phyloP scores from a whole-genome alignment of 768 basidiomycete genomes.

The Fomitopsis pulvina region DNA sequence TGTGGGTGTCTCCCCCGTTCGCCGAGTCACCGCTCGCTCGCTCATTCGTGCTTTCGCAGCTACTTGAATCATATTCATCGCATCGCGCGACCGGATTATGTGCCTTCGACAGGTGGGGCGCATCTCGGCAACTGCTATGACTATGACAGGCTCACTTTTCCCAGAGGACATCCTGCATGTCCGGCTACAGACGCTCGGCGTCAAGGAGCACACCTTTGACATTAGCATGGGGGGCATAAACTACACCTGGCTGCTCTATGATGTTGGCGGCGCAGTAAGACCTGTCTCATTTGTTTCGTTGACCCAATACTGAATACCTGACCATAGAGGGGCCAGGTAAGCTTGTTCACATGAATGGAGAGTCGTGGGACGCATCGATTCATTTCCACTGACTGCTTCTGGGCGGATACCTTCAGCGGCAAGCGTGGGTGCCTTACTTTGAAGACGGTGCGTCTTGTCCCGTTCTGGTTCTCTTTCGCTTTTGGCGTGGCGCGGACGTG shows the following conservation, averaged over 20 bases:
- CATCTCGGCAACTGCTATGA: neutral
- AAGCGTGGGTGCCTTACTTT: conserved; percentile 80
- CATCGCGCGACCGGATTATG: conserved; percentile 61
- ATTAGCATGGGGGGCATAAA: conserved; percentile 54
- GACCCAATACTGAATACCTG: neutral
- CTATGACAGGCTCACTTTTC: neutral
- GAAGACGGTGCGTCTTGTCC: conserved; percentile 54
- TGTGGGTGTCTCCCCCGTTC: conserved; percentile 38
- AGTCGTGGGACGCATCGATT: conserved; percentile 10
- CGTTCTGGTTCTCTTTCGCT: neutral
- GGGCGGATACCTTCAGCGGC: conserved; percentile 38
- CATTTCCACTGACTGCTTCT: neutral
- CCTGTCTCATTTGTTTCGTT: neutral
- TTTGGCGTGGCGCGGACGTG: too few species aligned
- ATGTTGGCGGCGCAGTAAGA: conserved; percentile 78
- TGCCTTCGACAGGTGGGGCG: conserved; percentile 58
- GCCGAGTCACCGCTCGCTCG: too few species aligned
- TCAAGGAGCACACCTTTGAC: conserved; percentile 70
- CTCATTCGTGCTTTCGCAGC: conserved; percentile 30
- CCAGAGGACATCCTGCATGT: conserved; percentile 75
- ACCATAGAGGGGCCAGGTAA: conserved; percentile 54
- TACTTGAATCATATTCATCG: conserved; percentile 63
- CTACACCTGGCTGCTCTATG: conserved; percentile 76
- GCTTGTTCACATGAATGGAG: conserved; percentile 15
- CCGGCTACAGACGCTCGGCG: conserved; percentile 73